Conservation (phyloP, 2,329 filamentous ascomycete species). For the Sporothrix brunneoviolacea region DNA sequence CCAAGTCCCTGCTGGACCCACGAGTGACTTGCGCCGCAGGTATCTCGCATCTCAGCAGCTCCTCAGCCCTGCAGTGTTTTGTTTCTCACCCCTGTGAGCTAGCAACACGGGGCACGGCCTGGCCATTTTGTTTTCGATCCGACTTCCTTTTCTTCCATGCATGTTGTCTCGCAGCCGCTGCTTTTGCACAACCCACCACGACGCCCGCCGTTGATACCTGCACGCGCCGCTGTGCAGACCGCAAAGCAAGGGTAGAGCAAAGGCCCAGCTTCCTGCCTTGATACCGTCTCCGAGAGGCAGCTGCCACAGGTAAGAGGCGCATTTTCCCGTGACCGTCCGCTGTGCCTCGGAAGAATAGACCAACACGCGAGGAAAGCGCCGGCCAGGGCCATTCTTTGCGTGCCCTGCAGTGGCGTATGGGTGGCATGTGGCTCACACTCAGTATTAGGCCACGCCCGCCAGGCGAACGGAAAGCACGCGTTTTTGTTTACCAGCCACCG, state of each 20-base stretch:
- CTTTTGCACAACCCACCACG: neutral
- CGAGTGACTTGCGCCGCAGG: constrained; percentile 16
- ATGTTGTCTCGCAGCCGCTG: neutral
- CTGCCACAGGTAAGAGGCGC: too few relatives aligned
- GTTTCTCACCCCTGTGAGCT: neutral
- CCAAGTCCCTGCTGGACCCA: constrained; percentile 4
- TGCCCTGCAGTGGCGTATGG: constrained; percentile 5
- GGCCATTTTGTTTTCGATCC: neutral
- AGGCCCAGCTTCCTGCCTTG: too few relatives aligned
- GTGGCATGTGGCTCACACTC: constrained; percentile 15
- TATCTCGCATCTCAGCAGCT: constrained; percentile 12
- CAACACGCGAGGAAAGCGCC: neutral
- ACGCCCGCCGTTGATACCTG: neutral
- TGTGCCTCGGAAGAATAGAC: neutral
- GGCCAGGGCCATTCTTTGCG: neutral
- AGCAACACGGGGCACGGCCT: neutral
- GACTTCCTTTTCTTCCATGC: neutral
- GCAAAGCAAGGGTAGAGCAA: too few relatives aligned
- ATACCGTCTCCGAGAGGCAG: too few relatives aligned
- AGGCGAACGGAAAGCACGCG: constrained; percentile 4
- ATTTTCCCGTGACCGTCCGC: too few relatives aligned
- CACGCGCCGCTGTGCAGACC: neutral
- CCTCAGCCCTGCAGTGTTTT: constrained; percentile 11
- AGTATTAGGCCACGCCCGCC: neutral
- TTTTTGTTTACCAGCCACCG: constrained; percentile 14